Percentiles rank a stretch among this genome's conserved stretches.
Evolutionary conservation across 805 yeast genomes (phyloP).

Genomic region (Starmerella apis): DNA sequence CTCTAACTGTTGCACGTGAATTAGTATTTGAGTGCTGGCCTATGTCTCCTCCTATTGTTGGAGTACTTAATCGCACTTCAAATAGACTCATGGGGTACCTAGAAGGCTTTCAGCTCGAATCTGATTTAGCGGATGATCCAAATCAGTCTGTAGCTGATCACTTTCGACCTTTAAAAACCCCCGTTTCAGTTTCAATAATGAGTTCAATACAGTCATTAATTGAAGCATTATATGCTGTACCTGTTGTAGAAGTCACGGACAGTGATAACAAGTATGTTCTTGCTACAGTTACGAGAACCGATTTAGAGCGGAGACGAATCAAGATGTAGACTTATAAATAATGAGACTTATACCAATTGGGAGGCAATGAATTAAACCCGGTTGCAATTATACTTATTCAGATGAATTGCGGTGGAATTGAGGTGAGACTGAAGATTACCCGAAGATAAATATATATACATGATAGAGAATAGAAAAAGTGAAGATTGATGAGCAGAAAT

Average conservation of each 20-base stretch:
- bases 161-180: neutral
- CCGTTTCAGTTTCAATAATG: neutral
- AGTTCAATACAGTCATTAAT: neutral
- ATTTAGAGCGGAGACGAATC: neutral
- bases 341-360: too few species aligned
- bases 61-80: slow-evolving; percentile 30
- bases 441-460: too few species aligned
- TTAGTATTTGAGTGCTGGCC: slow-evolving; percentile 47
- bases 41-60: slow-evolving; percentile 46
- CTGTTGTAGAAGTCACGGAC: slow-evolving; percentile 49
- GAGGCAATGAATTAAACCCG: too few species aligned
- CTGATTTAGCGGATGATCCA: slow-evolving; percentile 27
- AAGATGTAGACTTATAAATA: too few species aligned
- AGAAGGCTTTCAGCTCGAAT: slow-evolving; percentile 35
- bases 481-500: too few species aligned
- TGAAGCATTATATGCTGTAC: neutral
- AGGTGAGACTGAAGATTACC: too few species aligned
- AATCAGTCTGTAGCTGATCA: neutral
- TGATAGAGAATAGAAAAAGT: too few species aligned
- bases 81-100: slow-evolving; percentile 41
- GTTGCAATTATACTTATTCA: too few species aligned
- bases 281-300: slow-evolving; percentile 43
- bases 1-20: slow-evolving; percentile 42
- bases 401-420: too few species aligned
- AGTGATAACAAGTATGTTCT: slow-evolving; percentile 43